These are phyloP conservation scores for Xylariales sp. DNA, from an alignment of 2,329 filamentous ascomycete species.

Conservation along the genomic window DNA sequence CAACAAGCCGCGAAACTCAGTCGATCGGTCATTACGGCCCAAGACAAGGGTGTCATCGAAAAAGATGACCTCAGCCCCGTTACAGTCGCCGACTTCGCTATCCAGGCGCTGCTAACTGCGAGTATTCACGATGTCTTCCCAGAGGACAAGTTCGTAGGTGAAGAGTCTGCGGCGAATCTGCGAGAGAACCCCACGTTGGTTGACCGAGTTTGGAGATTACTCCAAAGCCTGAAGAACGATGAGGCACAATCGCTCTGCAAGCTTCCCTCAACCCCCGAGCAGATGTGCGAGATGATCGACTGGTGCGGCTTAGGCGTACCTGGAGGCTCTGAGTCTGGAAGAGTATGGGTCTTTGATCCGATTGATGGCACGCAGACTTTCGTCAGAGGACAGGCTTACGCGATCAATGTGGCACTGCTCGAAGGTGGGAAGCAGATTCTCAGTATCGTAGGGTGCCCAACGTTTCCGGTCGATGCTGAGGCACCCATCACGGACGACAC, in stretches of 20 bases:
- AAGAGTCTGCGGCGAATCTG: slow-evolving; percentile 48
- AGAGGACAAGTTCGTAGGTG: slow-evolving; percentile 47
- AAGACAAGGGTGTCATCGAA: slow-evolving; percentile 45
- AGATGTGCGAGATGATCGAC: slow-evolving; percentile 51
- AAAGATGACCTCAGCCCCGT: slow-evolving; percentile 55
- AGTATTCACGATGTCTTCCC: slow-evolving; percentile 48
- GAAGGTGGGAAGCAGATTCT: slow-evolving; percentile 45
- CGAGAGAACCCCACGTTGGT: slow-evolving; percentile 37
- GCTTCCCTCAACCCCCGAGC: slow-evolving; percentile 33
- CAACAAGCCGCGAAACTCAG: slow-evolving; percentile 42
- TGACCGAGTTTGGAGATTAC: slow-evolving; percentile 42
- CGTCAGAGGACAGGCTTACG: slow-evolving; percentile 49
- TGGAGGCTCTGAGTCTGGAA: slow-evolving; percentile 24
- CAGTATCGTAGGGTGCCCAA: slow-evolving; percentile 44
- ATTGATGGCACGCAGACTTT: slow-evolving; percentile 58
- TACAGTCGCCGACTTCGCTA: slow-evolving; percentile 55
- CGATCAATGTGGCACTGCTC: slow-evolving; percentile 51
- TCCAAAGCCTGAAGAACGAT: slow-evolving; percentile 27
- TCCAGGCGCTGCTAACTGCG: slow-evolving; percentile 50
- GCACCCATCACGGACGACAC: slow-evolving; percentile 38
- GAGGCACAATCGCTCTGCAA: slow-evolving; percentile 22
- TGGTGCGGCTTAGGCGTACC: slow-evolving; percentile 40
- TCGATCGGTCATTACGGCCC: slow-evolving; percentile 40
- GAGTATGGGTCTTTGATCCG: slow-evolving; percentile 56
- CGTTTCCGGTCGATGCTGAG: slow-evolving; percentile 34